phyloP scores from a whole-genome alignment of 1,284 basidiomycete genomes.

The Agroathelia rolfsii region DNA sequence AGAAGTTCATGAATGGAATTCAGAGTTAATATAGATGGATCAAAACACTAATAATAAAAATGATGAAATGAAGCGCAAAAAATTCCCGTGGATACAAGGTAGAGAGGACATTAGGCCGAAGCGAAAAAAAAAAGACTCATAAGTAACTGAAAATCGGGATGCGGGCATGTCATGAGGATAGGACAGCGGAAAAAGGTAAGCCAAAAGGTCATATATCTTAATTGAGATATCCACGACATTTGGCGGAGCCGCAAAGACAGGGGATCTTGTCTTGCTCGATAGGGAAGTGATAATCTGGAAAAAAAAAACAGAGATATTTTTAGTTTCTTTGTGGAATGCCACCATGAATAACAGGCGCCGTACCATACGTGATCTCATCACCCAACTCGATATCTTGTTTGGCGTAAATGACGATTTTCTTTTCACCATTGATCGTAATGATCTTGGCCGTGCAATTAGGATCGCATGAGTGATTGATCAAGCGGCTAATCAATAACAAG shows the following conservation, averaged over 20 bases:
- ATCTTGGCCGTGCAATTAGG: constrained; percentile 98
- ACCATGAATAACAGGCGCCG: constrained; percentile 18
- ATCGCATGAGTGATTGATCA: constrained; percentile 96
- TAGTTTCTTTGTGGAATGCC: constrained; percentile 1
- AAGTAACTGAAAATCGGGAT: too few species aligned
- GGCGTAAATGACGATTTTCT: constrained; percentile 99
- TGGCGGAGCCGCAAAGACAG: constrained; percentile 78
- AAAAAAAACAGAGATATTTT: constrained; percentile 4
- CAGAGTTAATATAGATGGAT: too few species aligned
- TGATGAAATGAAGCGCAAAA: too few species aligned
- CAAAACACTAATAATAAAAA: too few species aligned
- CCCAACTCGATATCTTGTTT: constrained; percentile 90
- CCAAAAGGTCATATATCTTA: too few species aligned
- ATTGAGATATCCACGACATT: constrained; percentile 87
- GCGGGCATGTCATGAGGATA: too few species aligned
- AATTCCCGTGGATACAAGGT: too few species aligned
- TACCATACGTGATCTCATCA: constrained; percentile 90
- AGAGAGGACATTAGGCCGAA: too few species aligned
- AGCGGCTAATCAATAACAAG: constrained; percentile 42
- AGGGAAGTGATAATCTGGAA: constrained; percentile 83
- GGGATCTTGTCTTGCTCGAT: constrained; percentile 90
- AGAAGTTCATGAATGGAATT: too few species aligned
- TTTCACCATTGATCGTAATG: constrained; percentile 95
- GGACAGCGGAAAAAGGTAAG: too few species aligned
- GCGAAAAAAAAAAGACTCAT: too few species aligned